A percentile compares a stretch with the other conserved stretches of the same genome.
phyloP scores from a whole-genome alignment of 495 filamentous ascomycete genomes.

The Choiromyces venosus region DNA sequence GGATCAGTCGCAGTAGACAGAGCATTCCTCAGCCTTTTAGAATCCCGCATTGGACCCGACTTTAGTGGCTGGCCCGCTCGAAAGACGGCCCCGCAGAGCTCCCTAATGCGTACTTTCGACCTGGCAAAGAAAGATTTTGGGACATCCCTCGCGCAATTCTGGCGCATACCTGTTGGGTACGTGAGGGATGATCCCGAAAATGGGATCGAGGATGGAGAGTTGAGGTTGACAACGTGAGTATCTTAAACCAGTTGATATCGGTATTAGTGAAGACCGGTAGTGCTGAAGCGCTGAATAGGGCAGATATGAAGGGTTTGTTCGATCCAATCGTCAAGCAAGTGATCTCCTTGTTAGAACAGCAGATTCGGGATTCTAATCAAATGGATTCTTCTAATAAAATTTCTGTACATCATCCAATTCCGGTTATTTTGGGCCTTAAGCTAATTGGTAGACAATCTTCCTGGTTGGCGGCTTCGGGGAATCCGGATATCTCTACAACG shows the following conservation, averaged over 20 bases:
- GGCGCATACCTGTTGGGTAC: slow-evolving; percentile 12
- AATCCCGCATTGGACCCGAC: slow-evolving; percentile 25
- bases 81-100: slow-evolving; percentile 38
- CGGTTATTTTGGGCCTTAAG: not conserved
- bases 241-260: not conserved
- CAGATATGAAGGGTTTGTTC: slow-evolving; percentile 40
- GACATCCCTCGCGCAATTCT: not conserved
- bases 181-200: slow-evolving; percentile 9
- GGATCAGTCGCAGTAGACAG: slow-evolving; percentile 39
- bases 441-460: slow-evolving; percentile 36
- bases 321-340: slow-evolving; percentile 39
- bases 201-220: slow-evolving; percentile 19
- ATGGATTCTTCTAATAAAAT: slow-evolving; percentile 10
- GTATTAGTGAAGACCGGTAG: not conserved
- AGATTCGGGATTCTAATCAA: slow-evolving; percentile 22
- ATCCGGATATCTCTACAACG: slow-evolving; percentile 32
- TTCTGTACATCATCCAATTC: not conserved
- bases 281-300: slow-evolving; percentile 7
- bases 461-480: slow-evolving; percentile 44
- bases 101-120: slow-evolving; percentile 41
- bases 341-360: slow-evolving; percentile 30
- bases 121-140: slow-evolving; percentile 35
- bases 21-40: slow-evolving; percentile 38
- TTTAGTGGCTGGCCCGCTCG: slow-evolving; percentile 29
- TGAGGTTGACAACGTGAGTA: slow-evolving; percentile 13